phyloP scores from a whole-genome alignment of 352 stramenopile species.

The Aphanomyces stellatus region DNA sequence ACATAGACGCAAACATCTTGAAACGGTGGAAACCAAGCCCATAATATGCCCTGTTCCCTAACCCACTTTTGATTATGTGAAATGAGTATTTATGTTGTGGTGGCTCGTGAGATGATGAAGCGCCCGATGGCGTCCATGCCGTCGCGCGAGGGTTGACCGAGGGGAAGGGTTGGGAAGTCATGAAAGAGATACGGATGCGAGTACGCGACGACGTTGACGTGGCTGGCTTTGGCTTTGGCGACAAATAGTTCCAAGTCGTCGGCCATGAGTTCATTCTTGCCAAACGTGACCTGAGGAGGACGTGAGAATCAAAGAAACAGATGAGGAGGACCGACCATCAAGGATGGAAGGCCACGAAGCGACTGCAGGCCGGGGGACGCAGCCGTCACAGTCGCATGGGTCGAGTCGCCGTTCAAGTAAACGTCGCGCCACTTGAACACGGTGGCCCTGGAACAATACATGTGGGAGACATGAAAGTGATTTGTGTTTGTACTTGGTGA shows the following conservation, averaged over 20 bases:
- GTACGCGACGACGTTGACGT: not conserved
- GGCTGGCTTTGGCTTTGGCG: not conserved
- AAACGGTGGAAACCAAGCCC: slow-evolving; percentile 1
- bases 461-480: not conserved
- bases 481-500: not conserved
- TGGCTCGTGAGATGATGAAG: not conserved
- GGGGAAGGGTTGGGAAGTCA: not conserved
- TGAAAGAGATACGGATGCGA: slow-evolving; percentile 9
- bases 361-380: slow-evolving; percentile 13
- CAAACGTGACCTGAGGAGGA: slow-evolving; percentile 1
- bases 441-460: not conserved
- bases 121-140: not conserved
- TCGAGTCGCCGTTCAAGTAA: slow-evolving; percentile 5
- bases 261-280: slow-evolving; percentile 12
- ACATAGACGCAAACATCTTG: not conserved
- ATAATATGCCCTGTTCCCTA: not conserved
- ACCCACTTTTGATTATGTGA: not conserved
- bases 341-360: not conserved
- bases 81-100: not conserved
- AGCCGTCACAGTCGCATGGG: not conserved
- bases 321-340: too few relatives aligned
- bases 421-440: not conserved
- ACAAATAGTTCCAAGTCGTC: slow-evolving; percentile 10
- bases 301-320: too few relatives aligned
- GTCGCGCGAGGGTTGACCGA: not conserved